phyloP scores from a whole-genome alignment of 306 rosid genomes.

The Delonix regia region DNA sequence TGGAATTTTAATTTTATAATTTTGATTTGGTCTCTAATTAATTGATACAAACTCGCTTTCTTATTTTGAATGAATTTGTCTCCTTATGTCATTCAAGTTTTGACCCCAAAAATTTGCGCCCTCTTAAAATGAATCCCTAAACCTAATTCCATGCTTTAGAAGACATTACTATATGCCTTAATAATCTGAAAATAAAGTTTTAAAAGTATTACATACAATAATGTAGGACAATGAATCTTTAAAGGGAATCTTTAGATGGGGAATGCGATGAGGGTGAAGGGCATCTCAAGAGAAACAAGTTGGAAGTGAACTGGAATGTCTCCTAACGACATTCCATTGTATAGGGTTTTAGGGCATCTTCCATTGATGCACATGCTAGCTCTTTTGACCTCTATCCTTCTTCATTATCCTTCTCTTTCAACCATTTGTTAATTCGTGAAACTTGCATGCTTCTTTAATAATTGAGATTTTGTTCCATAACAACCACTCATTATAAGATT shows the following conservation, averaged over 20 bases:
- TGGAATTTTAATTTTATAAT: no score
- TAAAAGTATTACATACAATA: no score
- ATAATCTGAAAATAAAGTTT: no score
- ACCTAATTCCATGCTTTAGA: no score
- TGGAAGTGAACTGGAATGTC: slow-evolving; percentile 56
- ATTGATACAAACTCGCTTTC: no score
- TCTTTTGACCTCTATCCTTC: slow-evolving; percentile 38
- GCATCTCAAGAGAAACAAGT: background rate
- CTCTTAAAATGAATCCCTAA: no score
- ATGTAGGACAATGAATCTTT: no score
- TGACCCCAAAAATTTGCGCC: no score
- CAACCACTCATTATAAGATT: background rate
- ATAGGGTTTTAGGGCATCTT: slow-evolving; percentile 26
- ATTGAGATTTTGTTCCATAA: background rate
- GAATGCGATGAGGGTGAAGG: background rate
- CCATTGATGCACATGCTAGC: slow-evolving; percentile 47
- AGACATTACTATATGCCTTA: no score
- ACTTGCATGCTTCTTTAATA: background rate
- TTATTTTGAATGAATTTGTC: no score
- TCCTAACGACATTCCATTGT: slow-evolving; percentile 35
- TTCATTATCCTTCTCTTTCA: background rate
- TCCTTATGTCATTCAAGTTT: no score
- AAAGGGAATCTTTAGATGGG: background rate
- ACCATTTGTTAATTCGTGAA: background rate
- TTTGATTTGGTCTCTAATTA: no score